phyloP scores from a whole-genome alignment of 306 rosid species.

The Ziziphus jujuba region DNA sequence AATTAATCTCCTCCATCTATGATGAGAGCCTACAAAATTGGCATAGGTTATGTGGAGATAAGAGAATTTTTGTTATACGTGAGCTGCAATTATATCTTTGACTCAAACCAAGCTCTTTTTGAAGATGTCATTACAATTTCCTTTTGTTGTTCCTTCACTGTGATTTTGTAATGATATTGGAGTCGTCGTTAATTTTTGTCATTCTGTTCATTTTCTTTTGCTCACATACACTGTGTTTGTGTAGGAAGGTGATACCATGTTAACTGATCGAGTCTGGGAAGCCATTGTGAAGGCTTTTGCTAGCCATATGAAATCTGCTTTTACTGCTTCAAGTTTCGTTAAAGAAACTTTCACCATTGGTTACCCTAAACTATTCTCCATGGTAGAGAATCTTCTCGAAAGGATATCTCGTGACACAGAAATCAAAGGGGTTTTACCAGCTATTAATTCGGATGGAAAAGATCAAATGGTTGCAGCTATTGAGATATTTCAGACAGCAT shows the following conservation, averaged over 20 bases:
- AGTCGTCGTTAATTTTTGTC: neutral
- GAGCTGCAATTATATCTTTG: constrained; percentile 19
- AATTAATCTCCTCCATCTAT: neutral
- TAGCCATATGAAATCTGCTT: constrained; percentile 94
- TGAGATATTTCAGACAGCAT: constrained; percentile 91
- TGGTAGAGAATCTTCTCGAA: constrained; percentile 95
- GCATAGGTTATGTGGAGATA: neutral
- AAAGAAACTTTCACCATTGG: constrained; percentile 93
- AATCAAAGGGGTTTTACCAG: constrained; percentile 90
- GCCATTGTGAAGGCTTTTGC: constrained; percentile 92
- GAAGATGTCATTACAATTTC: neutral
- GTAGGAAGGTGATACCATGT: constrained; percentile 90
- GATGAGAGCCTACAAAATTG: neutral
- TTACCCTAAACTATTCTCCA: constrained; percentile 85
- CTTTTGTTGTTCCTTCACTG: too few species aligned
- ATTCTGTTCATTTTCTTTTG: constrained; percentile 11
- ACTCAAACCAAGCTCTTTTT: constrained; percentile 18
- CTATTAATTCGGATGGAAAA: constrained; percentile 75
- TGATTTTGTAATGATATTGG: neutral
- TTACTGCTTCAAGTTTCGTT: constrained; percentile 96
- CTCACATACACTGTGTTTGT: constrained; percentile 33
- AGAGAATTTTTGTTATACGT: constrained; percentile 1
- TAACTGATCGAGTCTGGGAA: constrained; percentile 91
- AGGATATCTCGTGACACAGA: constrained; percentile 92
- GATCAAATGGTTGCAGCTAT: constrained; percentile 77